Evolutionary conservation across 23 red algal genomes (phyloP), one percentile per base, ranked within the genome.

Genomic region (Pyropia haitanensis): DNA sequence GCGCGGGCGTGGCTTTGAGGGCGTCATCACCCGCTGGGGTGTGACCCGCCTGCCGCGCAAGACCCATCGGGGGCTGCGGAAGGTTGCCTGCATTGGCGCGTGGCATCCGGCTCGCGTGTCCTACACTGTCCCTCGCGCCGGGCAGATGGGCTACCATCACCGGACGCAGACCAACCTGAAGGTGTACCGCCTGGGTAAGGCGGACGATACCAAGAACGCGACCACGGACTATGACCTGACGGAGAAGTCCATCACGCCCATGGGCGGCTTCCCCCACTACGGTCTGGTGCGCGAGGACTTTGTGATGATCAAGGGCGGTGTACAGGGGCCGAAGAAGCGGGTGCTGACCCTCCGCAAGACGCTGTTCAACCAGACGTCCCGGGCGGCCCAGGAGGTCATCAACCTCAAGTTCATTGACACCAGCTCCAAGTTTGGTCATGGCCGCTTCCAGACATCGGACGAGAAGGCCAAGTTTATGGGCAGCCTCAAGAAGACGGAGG

Each of bases 181-280:
- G 80, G 73, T 98, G n/a, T 98, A 91, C 58, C 86, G 94, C 27
- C 68, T 98, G 56, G 94, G 86, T 27, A 86, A 84, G 26, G 83
- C 78, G 64, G 80, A 57, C 26, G 88, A 98, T 61, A 18, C 58
- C 10, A 98, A 83, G 26, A 80, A 76, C 53, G 94, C 85, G 0
- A 91, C 80, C 17, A 98, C 94, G 3, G 82, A 98, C 33, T 98
- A 83, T 65, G 94, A 98, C 67, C 79, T 98, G 29, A 98, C 94
- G 20, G 74, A 98, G 73, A 98, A 98, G 75, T 18, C 71, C 3
- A 98, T 98, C 60, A 98, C 85, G 27, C 94, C 94, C 4, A 71
- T 98, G 60, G 94, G 94, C 18, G 94, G 94, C 23, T 98, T 98
- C 67, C 94, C 94, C 14, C 94, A 98, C 67, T 98, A 98, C 61